Evolutionary conservation across 441 rosid species (phyloP), one percentile per base, ranked within the genome.

Genomic region (Populus trichocarpa): DNA sequence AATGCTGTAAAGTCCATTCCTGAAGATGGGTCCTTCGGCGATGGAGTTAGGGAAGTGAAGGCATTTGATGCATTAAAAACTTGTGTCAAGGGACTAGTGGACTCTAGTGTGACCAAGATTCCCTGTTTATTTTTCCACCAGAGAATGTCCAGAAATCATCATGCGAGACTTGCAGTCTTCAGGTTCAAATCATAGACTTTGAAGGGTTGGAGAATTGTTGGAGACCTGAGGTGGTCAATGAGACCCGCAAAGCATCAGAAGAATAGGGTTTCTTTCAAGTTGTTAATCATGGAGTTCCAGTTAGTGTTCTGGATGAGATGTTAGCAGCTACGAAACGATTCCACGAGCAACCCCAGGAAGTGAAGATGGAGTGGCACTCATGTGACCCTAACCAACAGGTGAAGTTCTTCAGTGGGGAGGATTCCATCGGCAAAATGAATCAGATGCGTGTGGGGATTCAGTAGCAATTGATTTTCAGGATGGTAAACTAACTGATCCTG

Each of bases 261-360:
- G 84, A 68, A 14, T 87, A 91, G 90, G 95, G 89, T 9, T 84
- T 91, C 67, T 89, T 91, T 78, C 91, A 91, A 67, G 71, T 91
- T 35, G 80, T 88, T 42, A 88, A 91, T 72, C 91, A 91, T 78
- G 89, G 84, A 46, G 75, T 89, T 71, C 88, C 93, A 3, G 72
- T 63, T 8, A n/a, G 70, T 59, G 83, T 81, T 13, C 75, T 88
- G 83, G 90, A 87, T 11, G 82, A 77, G 25, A 87, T 89, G 86
- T 26, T 86, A 50, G 84, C 74, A 25, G 79, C 80, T 1, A 80
- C 83, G 4, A 70, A 81, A 35, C 57, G 74, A 35, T 89, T 88
- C 80, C 93, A 88, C 53, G 89, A 89, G 66, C 89, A 91, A 33
- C 78, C 86, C 6, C 73, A 74, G 76, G 86, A 88, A 32, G 64